Base-by-base conservation (phyloP, 371 early-diverging fungal species). In the Haplosporangium sp. region DNA sequence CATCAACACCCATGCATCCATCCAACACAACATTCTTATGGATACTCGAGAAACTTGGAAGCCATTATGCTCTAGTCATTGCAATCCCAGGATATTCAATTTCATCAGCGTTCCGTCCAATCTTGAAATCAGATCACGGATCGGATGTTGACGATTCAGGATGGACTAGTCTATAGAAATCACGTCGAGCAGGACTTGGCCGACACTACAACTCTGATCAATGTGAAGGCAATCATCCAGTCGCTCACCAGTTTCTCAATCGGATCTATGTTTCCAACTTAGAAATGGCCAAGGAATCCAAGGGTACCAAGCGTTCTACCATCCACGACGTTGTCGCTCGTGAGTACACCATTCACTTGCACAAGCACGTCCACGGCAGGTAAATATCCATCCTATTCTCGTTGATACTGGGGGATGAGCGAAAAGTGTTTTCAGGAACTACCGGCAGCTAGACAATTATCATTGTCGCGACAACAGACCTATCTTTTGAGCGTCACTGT, bases 291-390 rank as follows among this genome's bases (percentile, higher is more conserved):
- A 86, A 87, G 79, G 84, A 84, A 77, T 74, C 84, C 72, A 84
- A 86, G 73, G 83, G 82, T 57, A 82, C 83, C 82, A 86, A 88
- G 86, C 87, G 88, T 79, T 89, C 89, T 59, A 86, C 89, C 55
- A 84, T 87, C 73, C 80, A 86, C 81, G 88, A 89, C 81, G 87
- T 90, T 73, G 92, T 96, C 74, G 94, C 98, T 74, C 93, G 96
- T 82, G 96, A 96, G 82, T 95, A 93, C 92, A 97, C 96, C 84
- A 94, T 97, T 84, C 95, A 97, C 91, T 82, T 97, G 81, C 96
- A 96, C 93, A 96, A 95, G 90, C 89, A 86, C 76, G 92, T 96
- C 82, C 86, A 87, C 81, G 91, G 91, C 74, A 84, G 82, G 89
- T 90, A 84, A 73, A 67, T 59, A 61, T 14, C 41, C 46, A 6